These are phyloP conservation scores for Alternaria angustiovoidea DNA, from an alignment of 2,329 filamentous ascomycete genomes.

Conservation along the genomic window DNA sequence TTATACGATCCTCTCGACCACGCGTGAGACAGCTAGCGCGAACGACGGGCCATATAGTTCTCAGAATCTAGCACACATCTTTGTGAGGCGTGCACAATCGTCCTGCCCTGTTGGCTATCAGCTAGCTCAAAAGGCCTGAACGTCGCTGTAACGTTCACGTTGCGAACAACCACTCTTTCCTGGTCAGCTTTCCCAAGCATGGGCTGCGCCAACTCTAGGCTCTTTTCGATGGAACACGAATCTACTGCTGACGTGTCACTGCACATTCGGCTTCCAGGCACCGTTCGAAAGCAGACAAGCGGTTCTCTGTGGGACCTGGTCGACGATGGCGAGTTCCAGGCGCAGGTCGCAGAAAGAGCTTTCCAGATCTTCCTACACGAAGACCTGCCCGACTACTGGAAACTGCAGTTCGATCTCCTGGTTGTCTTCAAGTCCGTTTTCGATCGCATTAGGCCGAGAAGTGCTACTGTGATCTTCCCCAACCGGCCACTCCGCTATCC, in stretches of 20 bases:
- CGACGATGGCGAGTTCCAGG: slow-evolving; percentile 2
- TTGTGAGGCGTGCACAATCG: background rate
- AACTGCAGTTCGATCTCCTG: slow-evolving; percentile 6
- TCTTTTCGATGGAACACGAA: background rate
- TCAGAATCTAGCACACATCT: background rate
- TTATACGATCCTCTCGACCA: background rate
- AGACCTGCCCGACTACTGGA: background rate
- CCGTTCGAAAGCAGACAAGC: background rate
- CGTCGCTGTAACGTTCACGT: background rate
- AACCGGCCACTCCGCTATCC: slow-evolving; percentile 8
- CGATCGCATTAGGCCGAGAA: slow-evolving; percentile 3
- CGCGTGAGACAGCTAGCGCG: background rate
- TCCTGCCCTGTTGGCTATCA: background rate
- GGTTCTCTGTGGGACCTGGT: background rate
- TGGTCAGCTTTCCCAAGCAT: background rate
- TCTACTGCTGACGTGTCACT: background rate
- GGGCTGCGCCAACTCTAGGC: background rate
- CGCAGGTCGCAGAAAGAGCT: slow-evolving; percentile 2
- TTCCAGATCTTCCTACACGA: slow-evolving; percentile 8
- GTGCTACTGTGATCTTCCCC: slow-evolving; percentile 8
- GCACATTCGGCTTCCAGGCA: background rate
- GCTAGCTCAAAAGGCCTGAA: background rate
- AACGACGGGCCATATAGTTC: background rate
- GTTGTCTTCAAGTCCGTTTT: slow-evolving; percentile 10
- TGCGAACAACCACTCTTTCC: background rate